Evolutionary conservation across 2,329 filamentous ascomycete genomes (phyloP).

Genomic region (Penicillium glabrum): DNA sequence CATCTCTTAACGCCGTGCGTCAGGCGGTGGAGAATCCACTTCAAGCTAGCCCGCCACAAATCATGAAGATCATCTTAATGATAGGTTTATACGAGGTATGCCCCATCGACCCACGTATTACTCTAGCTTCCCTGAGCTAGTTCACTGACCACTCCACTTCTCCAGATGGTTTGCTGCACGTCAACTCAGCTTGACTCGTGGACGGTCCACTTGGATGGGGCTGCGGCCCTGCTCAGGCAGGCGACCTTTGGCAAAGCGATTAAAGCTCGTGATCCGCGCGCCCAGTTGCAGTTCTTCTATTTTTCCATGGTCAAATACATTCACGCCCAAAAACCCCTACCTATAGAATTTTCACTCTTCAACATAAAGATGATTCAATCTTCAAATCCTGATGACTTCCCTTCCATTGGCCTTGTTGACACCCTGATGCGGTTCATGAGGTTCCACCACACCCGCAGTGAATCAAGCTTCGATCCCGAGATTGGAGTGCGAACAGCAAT

Average conservation of each 20-base stretch:
- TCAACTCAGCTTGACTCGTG: conserved; percentile 15
- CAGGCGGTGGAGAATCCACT: conserved; percentile 15
- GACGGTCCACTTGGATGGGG: conserved; percentile 23
- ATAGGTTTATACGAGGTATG: conserved; percentile 25
- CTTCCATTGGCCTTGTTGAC: conserved; percentile 16
- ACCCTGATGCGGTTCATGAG: conserved; percentile 21
- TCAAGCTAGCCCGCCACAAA: conserved; percentile 12
- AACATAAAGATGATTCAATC: conserved; percentile 2
- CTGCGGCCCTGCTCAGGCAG: conserved; percentile 17
- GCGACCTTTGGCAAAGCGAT: conserved; percentile 3
- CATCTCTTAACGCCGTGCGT: conserved; percentile 15
- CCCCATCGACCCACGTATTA: neutral
- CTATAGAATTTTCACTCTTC: conserved; percentile 15
- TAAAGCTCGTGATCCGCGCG: conserved; percentile 1
- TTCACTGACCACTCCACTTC: neutral
- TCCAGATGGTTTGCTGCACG: conserved; percentile 22
- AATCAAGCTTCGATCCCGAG: conserved; percentile 2
- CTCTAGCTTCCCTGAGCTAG: neutral
- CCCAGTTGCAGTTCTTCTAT: conserved; percentile 17
- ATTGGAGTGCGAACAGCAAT: conserved; percentile 4
- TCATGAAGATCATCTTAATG: conserved; percentile 21
- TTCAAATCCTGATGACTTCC: conserved; percentile 1
- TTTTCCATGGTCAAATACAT: conserved; percentile 21
- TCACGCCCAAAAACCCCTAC: conserved; percentile 6
- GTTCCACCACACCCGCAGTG: conserved; percentile 9